Evolutionary conservation across 768 basidiomycete genomes (phyloP).

Genomic region (Agrocybe praecox): DNA sequence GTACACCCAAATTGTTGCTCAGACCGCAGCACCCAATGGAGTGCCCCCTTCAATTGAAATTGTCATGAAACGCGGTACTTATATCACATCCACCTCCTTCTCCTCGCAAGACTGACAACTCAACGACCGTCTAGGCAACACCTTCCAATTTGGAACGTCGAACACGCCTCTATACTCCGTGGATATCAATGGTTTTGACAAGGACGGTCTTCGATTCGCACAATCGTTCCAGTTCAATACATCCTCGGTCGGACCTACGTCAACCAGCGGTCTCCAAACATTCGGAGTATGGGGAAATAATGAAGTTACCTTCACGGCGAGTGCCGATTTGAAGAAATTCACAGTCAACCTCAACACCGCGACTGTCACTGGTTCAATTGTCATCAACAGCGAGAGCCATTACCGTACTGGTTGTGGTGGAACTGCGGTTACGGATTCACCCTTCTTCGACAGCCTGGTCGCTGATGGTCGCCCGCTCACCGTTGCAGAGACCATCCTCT

Average conservation of each 20-base stretch:
- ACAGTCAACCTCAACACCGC: constrained; percentile 1
- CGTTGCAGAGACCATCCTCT: not conserved
- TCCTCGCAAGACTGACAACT: too few species aligned
- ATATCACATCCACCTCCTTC: not conserved
- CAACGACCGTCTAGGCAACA: not conserved
- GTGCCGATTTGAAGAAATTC: not conserved
- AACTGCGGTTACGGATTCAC: not conserved
- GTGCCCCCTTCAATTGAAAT: constrained; percentile 1
- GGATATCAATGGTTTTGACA: constrained; percentile 3
- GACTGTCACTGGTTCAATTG: not conserved
- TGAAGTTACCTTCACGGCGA: not conserved
- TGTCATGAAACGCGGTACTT: not conserved
- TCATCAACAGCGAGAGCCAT: constrained; percentile 1
- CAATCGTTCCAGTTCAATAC: not conserved
- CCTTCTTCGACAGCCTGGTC: not conserved
- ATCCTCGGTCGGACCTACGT: not conserved
- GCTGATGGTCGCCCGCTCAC: not conserved
- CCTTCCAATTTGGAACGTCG: constrained; percentile 3
- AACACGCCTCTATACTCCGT: constrained; percentile 1
- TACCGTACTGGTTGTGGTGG: constrained; percentile 1
- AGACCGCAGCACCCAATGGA: not conserved
- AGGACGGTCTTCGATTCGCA: not conserved
- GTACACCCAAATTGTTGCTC: not conserved
- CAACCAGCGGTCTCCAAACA: not conserved
- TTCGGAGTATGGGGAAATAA: not conserved